Evolutionary conservation across 2,329 filamentous ascomycete species (phyloP), one percentile per base, ranked within the genome.

Genomic region (Colletotrichum godetiae): DNA sequence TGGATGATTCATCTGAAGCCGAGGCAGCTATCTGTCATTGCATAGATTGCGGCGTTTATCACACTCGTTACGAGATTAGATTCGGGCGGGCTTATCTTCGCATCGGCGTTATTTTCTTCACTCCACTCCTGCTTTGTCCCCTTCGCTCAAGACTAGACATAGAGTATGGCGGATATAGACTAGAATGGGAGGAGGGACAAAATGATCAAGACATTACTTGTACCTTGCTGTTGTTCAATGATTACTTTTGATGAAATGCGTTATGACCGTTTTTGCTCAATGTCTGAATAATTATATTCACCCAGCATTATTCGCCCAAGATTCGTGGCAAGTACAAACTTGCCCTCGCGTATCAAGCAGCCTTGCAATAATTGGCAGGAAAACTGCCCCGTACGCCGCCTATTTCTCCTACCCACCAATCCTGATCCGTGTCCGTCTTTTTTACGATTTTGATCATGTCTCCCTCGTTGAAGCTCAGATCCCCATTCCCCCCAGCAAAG

Each of bases 401-500:
- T 15, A 95, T 75, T 81, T 97, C 94, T 13, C 94, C 94, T 74
- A 94, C 90, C 94, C 94, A 97, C 94, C 94, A 97, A 80, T 97
- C 94, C 82, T 97, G 93, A 27, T 91, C 92, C 74, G 92, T 95
- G 7, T 90, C 89, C 2, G 94, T 97, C 84, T 93, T 94, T 84
- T 94, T 94, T 37, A 95, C 79, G 4, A 97, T 92, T 58, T 88
- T 90, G 77, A 97, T 97, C 62, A 89, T 87, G 78, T 97, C 94
- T 2, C 94, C 94, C 81, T 95, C 93, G 35, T 86, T 86, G 79
- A 97, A 97, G 2, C 88, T 88, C 64, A 97, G 80, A 80, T 97
- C 94, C 0, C 93, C 93, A 7, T 88, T 89, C 78, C 95, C 91
- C 0, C 92, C 93, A 1, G 87, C 86, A 79, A 95, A 97, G 76